Percentiles rank a stretch among this genome's conserved stretches.
Conservation (phyloP, 495 filamentous ascomycete species). For the Aspergillus mulundensis region DNA sequence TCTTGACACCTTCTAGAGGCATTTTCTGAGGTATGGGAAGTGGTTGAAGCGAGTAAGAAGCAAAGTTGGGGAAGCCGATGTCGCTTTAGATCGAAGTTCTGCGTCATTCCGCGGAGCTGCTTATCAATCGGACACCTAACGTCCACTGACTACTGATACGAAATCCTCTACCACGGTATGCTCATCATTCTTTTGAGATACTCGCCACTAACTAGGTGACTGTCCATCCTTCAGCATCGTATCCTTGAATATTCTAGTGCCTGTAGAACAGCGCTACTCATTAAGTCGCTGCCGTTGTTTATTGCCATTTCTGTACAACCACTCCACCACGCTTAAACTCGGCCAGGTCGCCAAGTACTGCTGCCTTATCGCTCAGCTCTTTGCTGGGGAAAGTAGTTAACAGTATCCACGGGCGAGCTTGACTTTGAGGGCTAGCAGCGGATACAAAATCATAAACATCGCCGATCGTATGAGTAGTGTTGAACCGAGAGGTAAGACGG, state of each 20-base stretch:
- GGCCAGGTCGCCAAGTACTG: conserved; percentile 67
- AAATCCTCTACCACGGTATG: neutral
- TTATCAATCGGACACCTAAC: conserved; percentile 40
- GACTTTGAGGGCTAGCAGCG: conserved; percentile 57
- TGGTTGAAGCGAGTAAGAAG: neutral
- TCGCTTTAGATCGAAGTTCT: conserved; percentile 22
- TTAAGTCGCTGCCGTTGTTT: neutral
- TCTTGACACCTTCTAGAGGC: conserved; percentile 50
- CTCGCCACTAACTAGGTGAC: neutral
- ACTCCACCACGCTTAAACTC: conserved; percentile 84
- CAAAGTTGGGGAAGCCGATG: conserved; percentile 27
- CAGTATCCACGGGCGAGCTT: conserved; percentile 65
- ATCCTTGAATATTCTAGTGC: neutral
- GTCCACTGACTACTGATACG: neutral
- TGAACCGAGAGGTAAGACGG: conserved; percentile 81
- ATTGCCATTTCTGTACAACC: conserved; percentile 85
- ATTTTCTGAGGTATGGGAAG: conserved; percentile 21
- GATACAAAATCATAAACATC: conserved; percentile 86
- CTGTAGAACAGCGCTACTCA: neutral
- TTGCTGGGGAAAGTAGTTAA: conserved; percentile 97
- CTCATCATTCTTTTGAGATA: neutral
- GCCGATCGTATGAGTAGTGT: conserved; percentile 83
- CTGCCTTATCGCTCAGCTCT: conserved; percentile 71
- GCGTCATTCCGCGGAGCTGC: conserved; percentile 33
- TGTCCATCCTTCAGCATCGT: neutral